Base-by-base conservation (phyloP, 768 basidiomycete genomes). In the Auricularia sp. region DNA sequence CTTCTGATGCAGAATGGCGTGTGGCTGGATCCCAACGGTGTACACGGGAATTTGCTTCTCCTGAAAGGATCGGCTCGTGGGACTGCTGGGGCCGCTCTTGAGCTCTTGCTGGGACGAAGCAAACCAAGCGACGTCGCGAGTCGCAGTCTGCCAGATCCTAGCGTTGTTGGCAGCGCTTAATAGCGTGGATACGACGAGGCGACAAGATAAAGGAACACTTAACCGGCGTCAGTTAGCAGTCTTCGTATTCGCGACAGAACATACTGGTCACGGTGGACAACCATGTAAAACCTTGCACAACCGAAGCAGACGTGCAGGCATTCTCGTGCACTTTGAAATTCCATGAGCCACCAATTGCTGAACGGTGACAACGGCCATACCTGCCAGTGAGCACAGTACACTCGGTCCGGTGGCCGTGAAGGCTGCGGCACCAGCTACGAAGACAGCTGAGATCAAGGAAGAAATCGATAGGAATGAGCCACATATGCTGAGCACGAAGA, bases 281-380 rank as follows among this genome's bases (percentile, higher is more conserved):
- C 87, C 86, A 88, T 62, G 83, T 78, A 69, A 89, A 87, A 2
- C 80, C 85, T 66, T 84, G 75, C 35, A 90, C 75, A 35, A 86
- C 77, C 56, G 74, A 77, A 24, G 79, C 78, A 8, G 89, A 88
- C 4, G 75, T 73, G 70, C 88, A 91, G 14, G 65, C 59, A 33
- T 54, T 54, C 2, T 16, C 10, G 44, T 65, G 54, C 66, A 39
- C 18, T 51, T 58, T 29, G 29, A 29, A 58, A 35, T 29, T 21
- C 11, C 36, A 42, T 65, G 65, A 61, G 39, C 39, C 39, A 42
- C 39, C 39, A 51, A 63, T 62, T 54, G 29, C 11, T 21, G 16
- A 4, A 61, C 62, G 16, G 58, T 66, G 68, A 54, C 13, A 14
- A 42, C 13, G 39, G 39, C 7, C 62, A 29, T 7, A 80, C 78